Evolutionary conservation across 208 protist species (phyloP), one percentile per base, ranked within the genome.

Genomic region (Tritrichomonas foetus): DNA sequence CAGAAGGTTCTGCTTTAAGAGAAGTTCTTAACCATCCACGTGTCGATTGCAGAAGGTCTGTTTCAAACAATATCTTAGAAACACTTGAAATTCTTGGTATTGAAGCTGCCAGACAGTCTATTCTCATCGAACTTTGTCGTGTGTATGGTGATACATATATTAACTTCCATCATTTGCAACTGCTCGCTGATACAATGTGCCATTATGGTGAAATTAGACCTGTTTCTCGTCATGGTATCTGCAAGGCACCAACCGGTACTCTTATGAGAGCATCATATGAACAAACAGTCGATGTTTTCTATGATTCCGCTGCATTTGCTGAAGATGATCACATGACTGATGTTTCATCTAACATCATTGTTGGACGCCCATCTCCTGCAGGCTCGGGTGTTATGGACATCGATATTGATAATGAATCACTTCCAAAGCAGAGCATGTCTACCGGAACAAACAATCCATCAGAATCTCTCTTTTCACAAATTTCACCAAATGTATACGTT

Each of bases 251-350:
- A 55, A 98, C 97, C 25, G 98, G 98, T 92, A 97, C 98, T 13
- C 94, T 99, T 33, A 99, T 99, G 97, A 96, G 98, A 75, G 98
- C 96, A 96, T 99, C 99, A 30, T 99, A 99, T 95, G 99, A 99
- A 97, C 98, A 99, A 96, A 99, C 99, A 36, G 98, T 99, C 13
- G 99, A 99, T 93, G 98, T 99, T 74, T 97, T 99, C 22, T 97
- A 99, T 95, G 97, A 98, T 66, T 99, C 99, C 2, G 98, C 98
- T 36, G 96, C 96, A 8, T 99, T 99, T 95, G 96, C 97, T 30
- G 98, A 99, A 95, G 93, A 93, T 22, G 99, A 99, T 96, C 94
- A 96, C 36, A 95, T 99, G 49, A 96, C 95, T 22, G 94, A 93
- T 53, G 69, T 95, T 9, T 98, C 98, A 66, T 98, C 98, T 78